A percentile compares a stretch with the other conserved stretches of the same genome.
phyloP scores from a whole-genome alignment of 768 basidiomycete genomes.

The Asterophora parasitica region DNA sequence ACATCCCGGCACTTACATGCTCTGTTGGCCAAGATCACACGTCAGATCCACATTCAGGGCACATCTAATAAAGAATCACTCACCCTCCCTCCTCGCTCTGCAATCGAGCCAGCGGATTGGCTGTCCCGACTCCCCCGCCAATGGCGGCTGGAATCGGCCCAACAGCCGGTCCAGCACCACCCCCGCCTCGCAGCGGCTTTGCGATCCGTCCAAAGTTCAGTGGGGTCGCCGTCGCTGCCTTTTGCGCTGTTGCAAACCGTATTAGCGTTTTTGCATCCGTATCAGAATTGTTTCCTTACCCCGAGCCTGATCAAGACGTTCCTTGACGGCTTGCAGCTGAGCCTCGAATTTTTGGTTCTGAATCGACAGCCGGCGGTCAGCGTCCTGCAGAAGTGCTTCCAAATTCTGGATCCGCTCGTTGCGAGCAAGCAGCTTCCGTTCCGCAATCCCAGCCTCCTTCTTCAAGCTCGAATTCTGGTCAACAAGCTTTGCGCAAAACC shows the following conservation, averaged over 20 bases:
- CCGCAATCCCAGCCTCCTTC: slow-evolving; percentile 96
- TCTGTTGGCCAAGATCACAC: slow-evolving; percentile 21
- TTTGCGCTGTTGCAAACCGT: slow-evolving; percentile 55
- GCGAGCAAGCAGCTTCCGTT: slow-evolving; percentile 91
- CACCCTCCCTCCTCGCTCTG: slow-evolving; percentile 80
- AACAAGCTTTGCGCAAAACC: slow-evolving; percentile 62
- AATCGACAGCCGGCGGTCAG: slow-evolving; percentile 85
- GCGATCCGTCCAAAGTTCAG: slow-evolving; percentile 93
- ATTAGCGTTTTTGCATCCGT: slow-evolving; percentile 5
- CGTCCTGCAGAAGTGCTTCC: slow-evolving; percentile 88
- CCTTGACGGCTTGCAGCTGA: slow-evolving; percentile 87
- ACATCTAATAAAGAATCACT: slow-evolving; percentile 17
- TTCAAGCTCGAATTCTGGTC: slow-evolving; percentile 97
- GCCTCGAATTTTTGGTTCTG: slow-evolving; percentile 96
- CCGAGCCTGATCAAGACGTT: slow-evolving; percentile 87
- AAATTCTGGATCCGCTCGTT: slow-evolving; percentile 98
- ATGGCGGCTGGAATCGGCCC: slow-evolving; percentile 36
- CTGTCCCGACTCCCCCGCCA: slow-evolving; percentile 40
- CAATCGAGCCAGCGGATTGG: slow-evolving; percentile 64
- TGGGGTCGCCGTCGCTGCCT: slow-evolving; percentile 61
- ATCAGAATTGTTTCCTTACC: slow-evolving; percentile 44
- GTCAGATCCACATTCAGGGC: slow-evolving; percentile 11
- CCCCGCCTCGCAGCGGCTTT: slow-evolving; percentile 92
- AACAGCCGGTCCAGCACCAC: slow-evolving; percentile 52
- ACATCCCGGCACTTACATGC: slow-evolving; percentile 30